Evolutionary conservation across 768 basidiomycete species (phyloP), one percentile per base, ranked within the genome.

Genomic region (Termitomyces sp.): DNA sequence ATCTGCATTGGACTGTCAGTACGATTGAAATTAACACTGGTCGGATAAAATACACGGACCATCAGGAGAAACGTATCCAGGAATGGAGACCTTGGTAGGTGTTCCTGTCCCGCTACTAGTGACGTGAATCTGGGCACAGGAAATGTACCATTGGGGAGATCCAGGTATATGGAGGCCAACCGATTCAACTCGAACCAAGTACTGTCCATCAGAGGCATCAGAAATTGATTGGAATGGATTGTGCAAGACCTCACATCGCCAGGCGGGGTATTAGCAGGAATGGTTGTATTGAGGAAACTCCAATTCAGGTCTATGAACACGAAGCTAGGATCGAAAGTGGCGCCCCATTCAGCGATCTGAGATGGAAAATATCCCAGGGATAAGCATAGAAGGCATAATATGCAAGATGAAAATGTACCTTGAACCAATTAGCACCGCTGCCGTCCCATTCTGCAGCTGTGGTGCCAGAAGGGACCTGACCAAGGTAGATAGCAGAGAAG

Each of bases 131-230:
- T 80, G 79, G n/a, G 72, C 79, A 57, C 79, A 81, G 12, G 77
- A 76, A 53, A 80, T 73, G 64, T 75, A 80, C 63, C 75, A 74
- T 62, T 82, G 77, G n/a, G 78, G 77, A 32, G 75, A 73, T 37
- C 72, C 77, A 47, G 66, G 72, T 11, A 74, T 66, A 61, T 82
- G 80, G 11, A 82, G 69, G 32, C 72, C 80, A 44, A 76, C 69
- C 35, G 68, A 65, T 53, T 76, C 74, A 43, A 71, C 66, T 45
- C 74, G 70, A 53, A 38, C 32, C 23, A 46, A 59, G 51, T 69
- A 73, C 66, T 72, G 45, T 5, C n/a, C 16, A n/a, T n/a, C n/a
- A 3, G 10, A 29, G 6, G n/a, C 2, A 9, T 25, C 3, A 37
- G 54, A 11, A 40, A 17, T 12, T 23, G 10, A 16, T 51, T 51